phyloP scores from a whole-genome alignment of 1,284 basidiomycete species.

The Coriolopsis trogii region DNA sequence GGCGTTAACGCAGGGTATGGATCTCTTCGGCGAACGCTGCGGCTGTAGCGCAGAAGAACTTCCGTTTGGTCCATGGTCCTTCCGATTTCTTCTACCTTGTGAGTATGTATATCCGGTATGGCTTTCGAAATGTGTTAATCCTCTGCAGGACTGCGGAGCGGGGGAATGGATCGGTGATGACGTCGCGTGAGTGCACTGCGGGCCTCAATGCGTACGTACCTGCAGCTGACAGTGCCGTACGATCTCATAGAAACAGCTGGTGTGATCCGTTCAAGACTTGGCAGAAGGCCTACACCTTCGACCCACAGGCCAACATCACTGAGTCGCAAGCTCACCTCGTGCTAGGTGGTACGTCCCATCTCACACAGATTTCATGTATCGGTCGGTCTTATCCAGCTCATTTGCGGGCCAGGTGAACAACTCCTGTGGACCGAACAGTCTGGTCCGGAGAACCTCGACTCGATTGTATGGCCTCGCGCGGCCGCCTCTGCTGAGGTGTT shows the following conservation, averaged over 20 bases:
- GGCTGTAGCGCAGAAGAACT: constrained; percentile 48
- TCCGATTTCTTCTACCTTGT: constrained; percentile 62
- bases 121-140: neutral
- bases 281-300: constrained; percentile 74
- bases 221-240: neutral
- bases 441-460: constrained; percentile 69
- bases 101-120: constrained; percentile 12
- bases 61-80: constrained; percentile 54
- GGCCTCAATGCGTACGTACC: neutral
- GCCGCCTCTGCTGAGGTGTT: constrained; percentile 80
- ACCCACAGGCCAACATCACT: constrained; percentile 64
- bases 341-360: constrained; percentile 71
- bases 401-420: constrained; percentile 63
- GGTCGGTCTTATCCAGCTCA: too few species aligned
- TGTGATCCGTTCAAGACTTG: constrained; percentile 81
- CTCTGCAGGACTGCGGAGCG: constrained; percentile 71
- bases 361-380: too few species aligned
- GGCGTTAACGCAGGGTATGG: constrained; percentile 52
- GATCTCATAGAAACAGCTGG: constrained; percentile 47
- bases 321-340: constrained; percentile 52
- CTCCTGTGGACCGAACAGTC: constrained; percentile 82
- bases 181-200: constrained; percentile 30
- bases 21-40: constrained; percentile 46
- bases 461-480: constrained; percentile 78
- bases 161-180: constrained; percentile 74